A percentile compares a stretch with the other conserved stretches of the same genome.
phyloP scores from a whole-genome alignment of 2,329 filamentous ascomycete genomes.

The Penicillium sp. region DNA sequence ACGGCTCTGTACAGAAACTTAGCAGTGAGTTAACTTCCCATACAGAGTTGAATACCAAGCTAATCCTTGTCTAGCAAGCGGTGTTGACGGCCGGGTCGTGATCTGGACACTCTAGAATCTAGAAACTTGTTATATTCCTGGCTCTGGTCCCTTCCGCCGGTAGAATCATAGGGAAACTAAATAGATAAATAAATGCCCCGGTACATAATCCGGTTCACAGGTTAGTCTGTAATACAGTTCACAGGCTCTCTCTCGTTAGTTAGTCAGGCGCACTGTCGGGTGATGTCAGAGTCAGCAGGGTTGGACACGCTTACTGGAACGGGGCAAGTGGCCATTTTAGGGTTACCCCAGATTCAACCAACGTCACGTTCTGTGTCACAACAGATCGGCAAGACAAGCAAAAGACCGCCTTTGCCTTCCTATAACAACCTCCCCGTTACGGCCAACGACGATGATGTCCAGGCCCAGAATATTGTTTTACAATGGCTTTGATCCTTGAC shows the following conservation, averaged over 20 bases:
- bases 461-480: not conserved
- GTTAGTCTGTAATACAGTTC: not conserved
- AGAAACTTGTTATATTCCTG: not conserved
- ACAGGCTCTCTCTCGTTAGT: not conserved
- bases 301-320: not conserved
- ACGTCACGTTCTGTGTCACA: conserved; percentile 15
- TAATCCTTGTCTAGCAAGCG: conserved; percentile 64
- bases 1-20: conserved; percentile 73
- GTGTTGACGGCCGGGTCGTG: conserved; percentile 81
- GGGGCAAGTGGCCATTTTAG: conserved; percentile 11
- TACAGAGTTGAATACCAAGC: conserved; percentile 8
- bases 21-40: conserved; percentile 68
- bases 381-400: not conserved
- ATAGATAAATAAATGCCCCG: not conserved
- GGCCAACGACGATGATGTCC: conserved; percentile 9
- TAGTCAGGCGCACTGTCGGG: not conserved
- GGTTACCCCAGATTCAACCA: conserved; percentile 22
- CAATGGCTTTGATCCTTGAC: conserved; percentile 9
- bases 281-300: conserved; percentile 1
- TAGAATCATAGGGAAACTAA: not conserved
- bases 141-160: not conserved
- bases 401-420: not conserved
- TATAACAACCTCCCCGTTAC: not conserved
- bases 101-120: conserved; percentile 69
- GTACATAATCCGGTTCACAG: too few species aligned